phyloP scores from a whole-genome alignment of 257 asterid species.

The Knoxia roxburghii region DNA sequence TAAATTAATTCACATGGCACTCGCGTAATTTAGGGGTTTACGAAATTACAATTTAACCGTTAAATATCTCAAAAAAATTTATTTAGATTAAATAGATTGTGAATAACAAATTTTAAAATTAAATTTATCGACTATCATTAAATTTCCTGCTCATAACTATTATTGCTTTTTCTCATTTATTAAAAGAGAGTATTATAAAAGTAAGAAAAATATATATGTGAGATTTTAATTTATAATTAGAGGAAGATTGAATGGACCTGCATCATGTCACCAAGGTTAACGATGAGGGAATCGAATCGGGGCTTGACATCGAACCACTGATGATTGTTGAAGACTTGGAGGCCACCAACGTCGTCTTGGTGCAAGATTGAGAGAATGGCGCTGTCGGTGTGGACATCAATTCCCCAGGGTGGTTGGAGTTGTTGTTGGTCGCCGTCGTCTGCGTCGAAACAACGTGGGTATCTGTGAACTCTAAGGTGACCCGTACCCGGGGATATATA shows the following conservation, averaged over 20 bases:
- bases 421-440: slow-evolving; percentile 2
- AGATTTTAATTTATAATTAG: too few relatives aligned
- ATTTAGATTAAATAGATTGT: too few relatives aligned
- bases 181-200: too few relatives aligned
- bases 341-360: slow-evolving; percentile 84
- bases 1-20: too few relatives aligned
- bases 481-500: slow-evolving; percentile 55
- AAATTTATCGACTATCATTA: too few relatives aligned
- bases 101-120: too few relatives aligned
- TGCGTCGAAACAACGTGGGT: slow-evolving; percentile 43
- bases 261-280: slow-evolving; percentile 83
- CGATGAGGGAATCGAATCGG: slow-evolving; percentile 44
- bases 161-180: too few relatives aligned
- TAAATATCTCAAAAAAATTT: too few relatives aligned
- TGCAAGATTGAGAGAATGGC: slow-evolving; percentile 64
- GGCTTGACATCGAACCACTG: slow-evolving; percentile 69
- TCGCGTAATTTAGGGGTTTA: too few relatives aligned
- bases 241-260: slow-evolving; percentile 36
- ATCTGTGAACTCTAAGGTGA: slow-evolving; percentile 66
- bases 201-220: too few relatives aligned
- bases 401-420: slow-evolving; percentile 40
- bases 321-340: slow-evolving; percentile 47
- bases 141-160: too few relatives aligned
- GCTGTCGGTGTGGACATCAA: slow-evolving; percentile 76
- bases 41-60: too few relatives aligned